phyloP scores from a whole-genome alignment of 495 filamentous ascomycete species.

The Aspergillus panamensis region DNA sequence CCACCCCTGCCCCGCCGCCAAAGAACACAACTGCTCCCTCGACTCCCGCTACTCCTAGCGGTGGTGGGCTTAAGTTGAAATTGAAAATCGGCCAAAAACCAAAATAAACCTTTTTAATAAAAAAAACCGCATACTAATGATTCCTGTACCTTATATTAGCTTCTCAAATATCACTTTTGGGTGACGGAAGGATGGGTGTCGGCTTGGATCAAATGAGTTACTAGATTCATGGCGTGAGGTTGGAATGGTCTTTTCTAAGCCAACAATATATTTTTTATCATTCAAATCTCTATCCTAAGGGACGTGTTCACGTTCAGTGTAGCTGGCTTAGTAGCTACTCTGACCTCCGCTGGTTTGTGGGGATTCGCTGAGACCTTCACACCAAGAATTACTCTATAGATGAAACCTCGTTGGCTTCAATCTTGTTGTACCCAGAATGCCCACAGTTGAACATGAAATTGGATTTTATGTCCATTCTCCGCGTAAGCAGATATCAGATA shows the following conservation, averaged over 20 bases:
- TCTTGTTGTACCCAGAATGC: background rate
- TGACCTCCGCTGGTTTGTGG: background rate
- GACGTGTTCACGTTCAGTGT: conserved; percentile 2
- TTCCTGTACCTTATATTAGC: conserved; percentile 20
- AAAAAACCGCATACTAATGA: conserved; percentile 1
- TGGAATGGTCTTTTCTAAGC: conserved; percentile 15
- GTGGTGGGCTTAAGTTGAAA: conserved; percentile 43
- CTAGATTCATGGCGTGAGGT: conserved; percentile 17
- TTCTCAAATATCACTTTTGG: conserved; percentile 14
- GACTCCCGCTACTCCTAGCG: conserved; percentile 35
- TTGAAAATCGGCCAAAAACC: conserved; percentile 41
- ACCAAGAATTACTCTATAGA: background rate
- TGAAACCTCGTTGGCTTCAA: background rate
- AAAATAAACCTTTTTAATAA: conserved; percentile 22
- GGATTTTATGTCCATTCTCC: conserved; percentile 15
- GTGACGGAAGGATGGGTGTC: conserved; percentile 3
- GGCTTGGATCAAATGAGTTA: conserved; percentile 11
- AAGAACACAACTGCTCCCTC: conserved; percentile 32
- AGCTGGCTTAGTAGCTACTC: conserved; percentile 9
- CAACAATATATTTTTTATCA: conserved; percentile 6
- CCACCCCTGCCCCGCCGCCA: conserved; percentile 17
- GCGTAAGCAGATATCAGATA: conserved; percentile 26
- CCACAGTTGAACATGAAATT: background rate
- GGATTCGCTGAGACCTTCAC: background rate
- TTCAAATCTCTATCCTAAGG: conserved; percentile 12